Evolutionary conservation across 306 rosid species (phyloP).

Genomic region (Mucuna pruriens): DNA sequence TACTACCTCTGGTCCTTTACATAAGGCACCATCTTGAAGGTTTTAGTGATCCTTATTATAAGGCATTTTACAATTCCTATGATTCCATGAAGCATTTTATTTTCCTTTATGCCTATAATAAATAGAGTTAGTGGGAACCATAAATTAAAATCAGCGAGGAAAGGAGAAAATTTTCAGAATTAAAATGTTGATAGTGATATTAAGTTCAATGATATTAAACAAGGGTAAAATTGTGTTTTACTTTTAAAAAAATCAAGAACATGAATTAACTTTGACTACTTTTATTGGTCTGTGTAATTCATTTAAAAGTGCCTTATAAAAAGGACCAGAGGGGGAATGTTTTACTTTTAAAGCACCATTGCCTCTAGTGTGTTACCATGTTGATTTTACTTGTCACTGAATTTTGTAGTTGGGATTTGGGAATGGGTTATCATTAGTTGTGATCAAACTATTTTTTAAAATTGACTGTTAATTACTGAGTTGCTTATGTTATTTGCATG

Average conservation of each 20-base stretch:
- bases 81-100: neutral
- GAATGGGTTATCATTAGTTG: neutral
- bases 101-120: neutral
- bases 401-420: neutral
- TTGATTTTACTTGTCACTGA: neutral
- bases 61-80: neutral
- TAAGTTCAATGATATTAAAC: neutral
- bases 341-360: slow-evolving; percentile 3
- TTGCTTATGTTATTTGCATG: no score
- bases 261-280: no score
- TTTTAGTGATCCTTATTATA: neutral
- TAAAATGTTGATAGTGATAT: neutral
- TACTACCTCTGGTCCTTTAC: neutral
- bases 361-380: neutral
- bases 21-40: neutral
- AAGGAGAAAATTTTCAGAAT: neutral
- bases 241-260: no score
- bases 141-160: neutral
- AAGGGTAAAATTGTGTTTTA: no score
- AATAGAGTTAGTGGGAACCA: neutral
- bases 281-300: no score
- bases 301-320: no score
- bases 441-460: neutral
- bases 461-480: neutral
- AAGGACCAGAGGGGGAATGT: neutral